Conservation (phyloP, 306 rosid species). For the Ziziphus jujuba region DNA sequence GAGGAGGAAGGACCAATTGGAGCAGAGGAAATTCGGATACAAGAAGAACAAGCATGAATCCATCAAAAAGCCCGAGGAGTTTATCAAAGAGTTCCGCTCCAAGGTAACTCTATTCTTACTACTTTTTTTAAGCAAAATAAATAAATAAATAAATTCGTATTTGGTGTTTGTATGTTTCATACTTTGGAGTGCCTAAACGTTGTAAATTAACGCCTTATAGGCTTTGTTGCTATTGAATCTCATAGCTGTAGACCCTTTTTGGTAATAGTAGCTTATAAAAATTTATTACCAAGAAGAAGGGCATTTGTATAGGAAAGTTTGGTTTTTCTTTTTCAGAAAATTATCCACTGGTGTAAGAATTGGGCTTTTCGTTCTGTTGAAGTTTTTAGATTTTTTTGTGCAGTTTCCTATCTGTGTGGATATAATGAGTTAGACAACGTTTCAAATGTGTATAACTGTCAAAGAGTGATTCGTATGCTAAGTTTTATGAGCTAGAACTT, state of each 20-base stretch:
- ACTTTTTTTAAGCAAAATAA: no score
- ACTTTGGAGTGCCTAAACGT: not conserved
- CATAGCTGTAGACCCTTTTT: not conserved
- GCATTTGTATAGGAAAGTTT: not conserved
- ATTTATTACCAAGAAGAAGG: no score
- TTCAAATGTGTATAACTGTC: not conserved
- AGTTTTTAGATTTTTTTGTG: not conserved
- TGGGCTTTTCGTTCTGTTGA: not conserved
- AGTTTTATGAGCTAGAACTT: no score
- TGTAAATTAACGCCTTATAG: not conserved
- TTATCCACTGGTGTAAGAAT: not conserved
- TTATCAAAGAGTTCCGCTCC: conserved; percentile 60
- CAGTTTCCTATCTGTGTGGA: no score
- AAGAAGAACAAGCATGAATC: conserved; percentile 44
- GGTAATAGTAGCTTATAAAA: no score
- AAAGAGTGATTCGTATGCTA: not conserved
- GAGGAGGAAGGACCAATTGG: conserved; percentile 53
- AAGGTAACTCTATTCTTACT: conserved; percentile 36
- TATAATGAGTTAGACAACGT: no score
- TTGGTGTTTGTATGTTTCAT: not conserved
- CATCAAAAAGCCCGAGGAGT: conserved; percentile 81
- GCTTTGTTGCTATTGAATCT: not conserved
- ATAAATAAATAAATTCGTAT: not conserved
- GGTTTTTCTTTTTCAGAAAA: not conserved
- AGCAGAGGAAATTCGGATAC: conserved; percentile 38